These are phyloP conservation scores for Pestalotiopsis sp. DNA, from an alignment of 2,329 filamentous ascomycete species.

Conservation along the genomic window DNA sequence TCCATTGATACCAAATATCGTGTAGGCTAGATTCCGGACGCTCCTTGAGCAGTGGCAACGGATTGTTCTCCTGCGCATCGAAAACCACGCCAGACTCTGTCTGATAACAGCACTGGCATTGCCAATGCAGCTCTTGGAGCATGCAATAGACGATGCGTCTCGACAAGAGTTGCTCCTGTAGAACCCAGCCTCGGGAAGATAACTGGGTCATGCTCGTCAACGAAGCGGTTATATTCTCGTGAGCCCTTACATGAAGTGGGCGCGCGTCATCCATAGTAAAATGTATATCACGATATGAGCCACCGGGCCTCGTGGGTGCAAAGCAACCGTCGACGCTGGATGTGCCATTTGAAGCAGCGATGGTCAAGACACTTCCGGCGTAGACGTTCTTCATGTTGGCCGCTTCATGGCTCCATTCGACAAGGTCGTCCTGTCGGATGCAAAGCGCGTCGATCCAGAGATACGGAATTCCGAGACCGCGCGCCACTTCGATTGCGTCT, in stretches of 20 bases:
- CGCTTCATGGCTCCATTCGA: background rate
- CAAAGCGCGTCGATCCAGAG: conserved; percentile 7
- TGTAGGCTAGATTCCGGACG: background rate
- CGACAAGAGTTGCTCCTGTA: background rate
- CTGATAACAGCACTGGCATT: background rate
- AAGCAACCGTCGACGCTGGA: background rate
- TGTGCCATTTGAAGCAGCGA: background rate
- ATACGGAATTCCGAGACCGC: background rate
- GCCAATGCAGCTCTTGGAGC: background rate
- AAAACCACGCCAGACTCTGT: background rate
- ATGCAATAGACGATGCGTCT: background rate
- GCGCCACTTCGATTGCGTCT: background rate
- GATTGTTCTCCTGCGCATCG: background rate
- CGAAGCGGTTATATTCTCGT: background rate
- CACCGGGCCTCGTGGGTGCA: background rate
- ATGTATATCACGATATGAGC: background rate
- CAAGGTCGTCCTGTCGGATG: background rate
- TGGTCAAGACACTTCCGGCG: background rate
- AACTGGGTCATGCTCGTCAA: background rate
- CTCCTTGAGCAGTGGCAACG: background rate
- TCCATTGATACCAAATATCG: background rate
- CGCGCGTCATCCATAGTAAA: background rate
- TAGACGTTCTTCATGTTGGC: background rate
- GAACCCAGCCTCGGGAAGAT: background rate
- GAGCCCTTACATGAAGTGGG: background rate